Base-by-base conservation (phyloP, 164 flowering plant species). In the Umbellularia californica region DNA sequence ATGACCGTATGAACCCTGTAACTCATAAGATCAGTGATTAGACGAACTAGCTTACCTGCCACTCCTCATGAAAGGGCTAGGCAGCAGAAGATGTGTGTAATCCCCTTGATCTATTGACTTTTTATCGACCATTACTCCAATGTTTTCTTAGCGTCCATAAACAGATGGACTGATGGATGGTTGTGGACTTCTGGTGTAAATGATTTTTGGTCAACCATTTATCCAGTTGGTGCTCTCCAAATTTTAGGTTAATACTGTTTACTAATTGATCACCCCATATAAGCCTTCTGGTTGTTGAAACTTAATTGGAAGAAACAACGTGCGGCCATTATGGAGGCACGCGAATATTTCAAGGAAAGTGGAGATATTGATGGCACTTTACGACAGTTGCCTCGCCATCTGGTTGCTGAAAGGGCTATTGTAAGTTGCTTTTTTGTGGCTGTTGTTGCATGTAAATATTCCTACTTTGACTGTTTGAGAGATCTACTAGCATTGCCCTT, bases 381-480 rank as follows among this genome's bases (percentile, higher is more conserved):
- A 58, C 89, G 82, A 83, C 90, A 82, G 74, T 81, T 95, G 74
- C 97, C 98, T 65, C 88, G 92, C 66, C 70, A 92, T 81, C 73
- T 93, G 73, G 87, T 92, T 82, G 95, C 98, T 74, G 99, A 95
- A 85, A 90, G 88, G 77, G 90, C 99, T 68, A 78, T 95, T 68
- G 99, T 95, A 88, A 86, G 94, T 83, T 64, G 70, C 55, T 80
- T 28, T 15, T 55, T 15, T 55, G 60, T 55, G 60, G 17, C 6
- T 55, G 60, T 4, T 15, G 5, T 4, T 55, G 60, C n/a, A 55
- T 55, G 7, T 55, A 55, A 15, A 55, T 55, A 14, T 12, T 3
- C 47, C 47, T 41, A 1, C 47, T 41, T 55, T 15, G 17, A 55
- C n/a, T 15, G n/a, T 20, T 55, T 55, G n/a, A 55, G 60, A 55